Base-by-base conservation (phyloP, 306 rosid species). In the Myrica gale region DNA sequence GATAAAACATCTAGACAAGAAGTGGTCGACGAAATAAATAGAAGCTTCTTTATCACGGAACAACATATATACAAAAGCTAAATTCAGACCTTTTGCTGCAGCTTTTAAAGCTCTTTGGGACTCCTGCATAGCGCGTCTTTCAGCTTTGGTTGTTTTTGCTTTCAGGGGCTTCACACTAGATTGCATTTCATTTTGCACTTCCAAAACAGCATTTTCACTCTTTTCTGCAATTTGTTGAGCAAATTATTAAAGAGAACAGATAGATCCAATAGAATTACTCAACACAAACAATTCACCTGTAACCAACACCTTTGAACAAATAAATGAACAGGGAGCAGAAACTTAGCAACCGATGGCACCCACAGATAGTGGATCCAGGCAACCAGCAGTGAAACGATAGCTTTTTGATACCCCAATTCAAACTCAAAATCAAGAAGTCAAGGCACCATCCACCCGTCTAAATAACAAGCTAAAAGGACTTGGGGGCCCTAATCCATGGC, bases 101-200 rank as follows among this genome's bases (percentile, higher is more conserved):
- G 87, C 91, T 86, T 93, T 93, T 43, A 90, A 92, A 79, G 96
- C 96, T 69, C 97, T 90, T 61, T 93, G 97, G 69, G 93, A 96
- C 79, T 93, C 97, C 79, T 93, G 98, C 80, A 89, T 56, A 39
- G 97, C 92, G 26, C 93, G 93, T 68, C 96, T 91, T 82, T 93
- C 96, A 17, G 91, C 97, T 84, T 88, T 93, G 44, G 93, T 85
- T 23, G 89, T 81, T 86, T 91, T 91, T 44, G 67, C 79, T 81
- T 88, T 93, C 68, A 74, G 57, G 1, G 87, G 80, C 78, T 84
- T 83, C n/a, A 87, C 75, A 75, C 60, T 78, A 44, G 89, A 44
- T 10, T 80, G 78, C 41, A 4, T 43, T 48, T 84, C 81, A 60
- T 79, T 73, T 41, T 37, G 83, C 65, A 61, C 84, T 66, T 87